Percentiles rank a stretch among this genome's conserved stretches.
phyloP scores from a whole-genome alignment of 1,284 basidiomycete species.

The Trichosporon inkin region DNA sequence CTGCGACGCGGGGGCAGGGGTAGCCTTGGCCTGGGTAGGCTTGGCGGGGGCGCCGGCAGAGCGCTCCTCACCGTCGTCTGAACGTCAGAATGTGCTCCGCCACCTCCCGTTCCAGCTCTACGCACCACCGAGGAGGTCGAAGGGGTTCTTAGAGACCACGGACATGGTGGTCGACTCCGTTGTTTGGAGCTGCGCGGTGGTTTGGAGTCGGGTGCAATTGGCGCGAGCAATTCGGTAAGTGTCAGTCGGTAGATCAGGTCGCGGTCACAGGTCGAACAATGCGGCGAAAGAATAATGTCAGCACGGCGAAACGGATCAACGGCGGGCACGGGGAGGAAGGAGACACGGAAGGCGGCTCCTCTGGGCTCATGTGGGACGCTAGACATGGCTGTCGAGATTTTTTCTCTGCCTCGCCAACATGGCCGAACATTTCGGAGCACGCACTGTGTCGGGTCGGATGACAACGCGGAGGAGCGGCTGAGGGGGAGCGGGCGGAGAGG shows the following conservation, averaged over 20 bases:
- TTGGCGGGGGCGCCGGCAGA: constrained; percentile 23
- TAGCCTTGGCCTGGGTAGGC: constrained; percentile 33
- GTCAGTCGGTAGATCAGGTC: not conserved
- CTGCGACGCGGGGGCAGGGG: constrained; percentile 29
- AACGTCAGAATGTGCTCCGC: not conserved
- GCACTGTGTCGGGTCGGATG: not conserved
- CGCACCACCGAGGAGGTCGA: constrained; percentile 51
- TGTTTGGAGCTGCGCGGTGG: constrained; percentile 19
- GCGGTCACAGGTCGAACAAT: not conserved
- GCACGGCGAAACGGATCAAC: not conserved
- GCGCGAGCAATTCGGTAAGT: not conserved
- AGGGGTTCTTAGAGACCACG: constrained; percentile 51
- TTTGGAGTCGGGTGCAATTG: not conserved
- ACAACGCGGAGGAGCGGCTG: not conserved
- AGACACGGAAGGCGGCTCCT: not conserved
- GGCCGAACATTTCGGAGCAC: constrained; percentile 2
- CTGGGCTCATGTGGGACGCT: not conserved
- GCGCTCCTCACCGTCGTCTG: constrained; percentile 43
- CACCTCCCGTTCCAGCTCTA: not conserved
- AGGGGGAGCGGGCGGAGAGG: not conserved
- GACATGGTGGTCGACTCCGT: constrained; percentile 44
- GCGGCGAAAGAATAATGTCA: constrained; percentile 3
- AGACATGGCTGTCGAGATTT: constrained; percentile 1
- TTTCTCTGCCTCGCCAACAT: not conserved
- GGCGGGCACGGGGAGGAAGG: not conserved